Conservation (phyloP, 306 rosid genomes). For the Glycine latifolia region DNA sequence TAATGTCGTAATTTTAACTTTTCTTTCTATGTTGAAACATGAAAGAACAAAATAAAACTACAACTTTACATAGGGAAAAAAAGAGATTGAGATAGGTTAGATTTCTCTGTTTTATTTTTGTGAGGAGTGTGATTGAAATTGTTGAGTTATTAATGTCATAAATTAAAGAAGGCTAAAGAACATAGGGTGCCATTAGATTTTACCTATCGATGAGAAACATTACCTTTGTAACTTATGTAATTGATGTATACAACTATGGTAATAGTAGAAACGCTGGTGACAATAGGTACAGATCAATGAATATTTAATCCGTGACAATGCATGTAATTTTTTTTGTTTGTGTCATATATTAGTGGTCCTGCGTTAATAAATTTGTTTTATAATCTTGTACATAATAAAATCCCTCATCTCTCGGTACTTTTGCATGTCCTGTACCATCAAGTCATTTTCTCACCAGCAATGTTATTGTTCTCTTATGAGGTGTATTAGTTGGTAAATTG, state of each 20-base stretch:
- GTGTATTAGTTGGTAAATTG: constrained; percentile 35
- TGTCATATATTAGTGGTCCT: constrained; percentile 40
- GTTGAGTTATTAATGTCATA: constrained; percentile 8
- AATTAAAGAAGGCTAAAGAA: constrained; percentile 21
- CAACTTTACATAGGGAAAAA: neutral
- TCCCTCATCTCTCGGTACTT: constrained; percentile 41
- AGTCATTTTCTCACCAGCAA: constrained; percentile 50
- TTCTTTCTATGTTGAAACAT: neutral
- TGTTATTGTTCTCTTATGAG: constrained; percentile 48
- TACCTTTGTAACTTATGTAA: neutral
- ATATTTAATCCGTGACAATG: constrained; percentile 13
- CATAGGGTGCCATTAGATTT: constrained; percentile 21
- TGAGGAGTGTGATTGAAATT: neutral
- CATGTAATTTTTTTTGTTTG: neutral
- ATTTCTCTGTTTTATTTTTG: neutral
- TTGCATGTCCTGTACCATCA: constrained; percentile 41
- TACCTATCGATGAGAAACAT: constrained; percentile 13
- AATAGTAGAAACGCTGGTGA: constrained; percentile 36
- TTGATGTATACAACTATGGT: neutral
- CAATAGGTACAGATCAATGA: constrained; percentile 24
- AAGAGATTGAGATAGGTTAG: neutral
- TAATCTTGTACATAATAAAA: constrained; percentile 33
- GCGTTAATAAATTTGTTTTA: constrained; percentile 29
- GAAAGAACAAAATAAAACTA: neutral
- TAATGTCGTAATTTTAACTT: neutral